Percentiles rank a stretch among this genome's conserved stretches.
Conservation (phyloP, 1,139 yeast genomes). For the Sugiyamaella japonica region DNA sequence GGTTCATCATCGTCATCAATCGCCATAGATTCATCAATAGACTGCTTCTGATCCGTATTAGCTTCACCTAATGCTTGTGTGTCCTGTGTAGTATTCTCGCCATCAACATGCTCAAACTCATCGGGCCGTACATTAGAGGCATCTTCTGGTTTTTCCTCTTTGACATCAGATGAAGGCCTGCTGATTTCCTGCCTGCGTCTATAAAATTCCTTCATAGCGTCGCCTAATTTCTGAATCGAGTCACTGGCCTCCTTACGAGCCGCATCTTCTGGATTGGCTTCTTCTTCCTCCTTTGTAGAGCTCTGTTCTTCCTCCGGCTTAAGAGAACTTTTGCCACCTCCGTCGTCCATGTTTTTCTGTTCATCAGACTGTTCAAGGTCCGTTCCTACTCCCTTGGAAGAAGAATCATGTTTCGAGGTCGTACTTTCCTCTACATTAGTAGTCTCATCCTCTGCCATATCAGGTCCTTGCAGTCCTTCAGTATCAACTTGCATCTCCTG, state of each 20-base stretch:
- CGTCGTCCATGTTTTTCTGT: conserved; percentile 42
- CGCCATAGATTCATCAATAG: conserved; percentile 80
- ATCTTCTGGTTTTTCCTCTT: conserved; percentile 48
- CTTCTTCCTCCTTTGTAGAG: conserved; percentile 28
- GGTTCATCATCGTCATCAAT: conserved; percentile 64
- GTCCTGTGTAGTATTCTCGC: conserved; percentile 65
- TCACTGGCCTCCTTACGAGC: conserved; percentile 76
- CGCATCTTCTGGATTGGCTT: conserved; percentile 48
- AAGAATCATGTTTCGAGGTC: conserved; percentile 70
- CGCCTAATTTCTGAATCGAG: conserved; percentile 84
- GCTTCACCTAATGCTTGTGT: conserved; percentile 96
- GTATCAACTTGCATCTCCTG: conserved; percentile 35
- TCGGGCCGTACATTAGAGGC: conserved; percentile 67
- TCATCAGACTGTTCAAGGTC: conserved; percentile 68
- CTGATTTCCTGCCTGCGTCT: conserved; percentile 84
- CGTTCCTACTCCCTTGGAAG: conserved; percentile 74
- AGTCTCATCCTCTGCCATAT: conserved; percentile 52
- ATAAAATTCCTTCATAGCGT: conserved; percentile 85
- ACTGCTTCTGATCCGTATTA: conserved; percentile 71
- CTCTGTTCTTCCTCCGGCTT: conserved; percentile 31
- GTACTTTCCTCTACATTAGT: conserved; percentile 37
- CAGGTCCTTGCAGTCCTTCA: conserved; percentile 45
- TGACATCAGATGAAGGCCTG: conserved; percentile 44
- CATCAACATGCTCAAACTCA: conserved; percentile 89
- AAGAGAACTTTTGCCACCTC: conserved; percentile 29